Evolutionary conservation across 352 stramenopile genomes (phyloP).

Genomic region (Blastocystis sp.): DNA sequence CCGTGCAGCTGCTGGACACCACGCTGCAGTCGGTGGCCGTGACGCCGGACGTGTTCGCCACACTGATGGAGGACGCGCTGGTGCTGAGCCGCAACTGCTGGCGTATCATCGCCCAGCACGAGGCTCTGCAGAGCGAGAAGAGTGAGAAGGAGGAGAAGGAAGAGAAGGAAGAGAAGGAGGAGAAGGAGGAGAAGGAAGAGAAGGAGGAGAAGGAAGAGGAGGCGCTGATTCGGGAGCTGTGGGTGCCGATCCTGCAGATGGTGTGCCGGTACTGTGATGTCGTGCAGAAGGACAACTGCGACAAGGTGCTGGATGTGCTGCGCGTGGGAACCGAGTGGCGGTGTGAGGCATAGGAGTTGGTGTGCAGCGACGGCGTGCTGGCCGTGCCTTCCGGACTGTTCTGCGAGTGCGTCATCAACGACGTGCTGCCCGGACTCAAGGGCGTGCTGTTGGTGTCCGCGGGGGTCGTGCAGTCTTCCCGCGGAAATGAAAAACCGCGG

Average conservation of each 20-base stretch:
- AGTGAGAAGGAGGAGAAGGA: too few species aligned
- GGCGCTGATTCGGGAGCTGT: neutral
- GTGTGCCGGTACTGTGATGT: constrained; percentile 14
- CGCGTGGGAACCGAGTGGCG: neutral
- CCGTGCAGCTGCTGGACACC: neutral
- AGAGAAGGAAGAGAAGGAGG: too few species aligned
- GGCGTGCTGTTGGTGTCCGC: constrained; percentile 5
- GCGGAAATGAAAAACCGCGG: constrained; percentile 10
- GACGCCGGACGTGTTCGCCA: constrained; percentile 1
- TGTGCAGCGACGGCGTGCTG: constrained; percentile 33
- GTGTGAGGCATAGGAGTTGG: neutral
- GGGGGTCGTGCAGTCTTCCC: neutral
- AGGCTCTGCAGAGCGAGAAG: neutral
- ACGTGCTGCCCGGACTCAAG: constrained; percentile 42
- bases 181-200: neutral
- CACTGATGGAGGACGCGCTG: constrained; percentile 23
- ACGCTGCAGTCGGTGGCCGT: constrained; percentile 13
- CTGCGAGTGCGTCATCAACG: neutral
- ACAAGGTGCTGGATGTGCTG: constrained; percentile 6
- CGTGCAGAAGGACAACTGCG: neutral
- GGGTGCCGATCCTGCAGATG: constrained; percentile 10
- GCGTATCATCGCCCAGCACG: constrained; percentile 8
- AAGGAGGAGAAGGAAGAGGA: too few species aligned
- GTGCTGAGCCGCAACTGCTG: constrained; percentile 57
- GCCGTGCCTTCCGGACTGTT: constrained; percentile 2